Conservation (phyloP, 768 basidiomycete genomes). For the Sarcodon aspratus region DNA sequence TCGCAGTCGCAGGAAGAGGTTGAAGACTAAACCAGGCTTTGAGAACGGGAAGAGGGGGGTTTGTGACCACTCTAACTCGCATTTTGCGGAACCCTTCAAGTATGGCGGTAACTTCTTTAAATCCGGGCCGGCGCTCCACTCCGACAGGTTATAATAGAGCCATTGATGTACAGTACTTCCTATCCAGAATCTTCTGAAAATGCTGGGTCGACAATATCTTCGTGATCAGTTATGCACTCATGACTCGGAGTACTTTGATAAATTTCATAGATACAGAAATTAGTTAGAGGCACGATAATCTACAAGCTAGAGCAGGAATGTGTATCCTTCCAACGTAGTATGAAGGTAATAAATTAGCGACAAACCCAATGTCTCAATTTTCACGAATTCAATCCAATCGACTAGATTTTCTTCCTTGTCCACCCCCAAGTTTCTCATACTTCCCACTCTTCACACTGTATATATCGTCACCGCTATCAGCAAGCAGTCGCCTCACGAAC, state of each 20-base stretch:
- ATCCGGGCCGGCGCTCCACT: background rate
- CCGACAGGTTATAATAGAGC: no score
- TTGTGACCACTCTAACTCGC: slow-evolving; percentile 15
- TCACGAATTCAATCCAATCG: background rate
- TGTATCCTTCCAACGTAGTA: no score
- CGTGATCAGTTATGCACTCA: no score
- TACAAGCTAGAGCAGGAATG: no score
- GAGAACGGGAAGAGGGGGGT: slow-evolving; percentile 11
- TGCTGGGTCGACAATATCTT: no score
- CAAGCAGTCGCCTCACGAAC: slow-evolving; percentile 11
- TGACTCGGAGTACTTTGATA: no score
- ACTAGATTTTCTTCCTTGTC: background rate
- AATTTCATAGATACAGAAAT: no score
- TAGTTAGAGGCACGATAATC: no score
- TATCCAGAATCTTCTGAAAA: no score
- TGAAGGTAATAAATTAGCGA: no score
- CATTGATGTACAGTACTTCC: no score
- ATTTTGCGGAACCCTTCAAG: slow-evolving; percentile 3
- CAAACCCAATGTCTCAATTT: no score
- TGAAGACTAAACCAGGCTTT: slow-evolving; percentile 18
- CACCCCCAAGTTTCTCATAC: background rate
- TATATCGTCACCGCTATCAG: slow-evolving; percentile 6
- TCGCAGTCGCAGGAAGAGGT: slow-evolving; percentile 5
- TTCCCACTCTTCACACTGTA: background rate
- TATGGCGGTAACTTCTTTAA: background rate